These are phyloP conservation scores for Epichloe sibirici DNA, from an alignment of 2,329 filamentous ascomycete species.

Conservation along the genomic window DNA sequence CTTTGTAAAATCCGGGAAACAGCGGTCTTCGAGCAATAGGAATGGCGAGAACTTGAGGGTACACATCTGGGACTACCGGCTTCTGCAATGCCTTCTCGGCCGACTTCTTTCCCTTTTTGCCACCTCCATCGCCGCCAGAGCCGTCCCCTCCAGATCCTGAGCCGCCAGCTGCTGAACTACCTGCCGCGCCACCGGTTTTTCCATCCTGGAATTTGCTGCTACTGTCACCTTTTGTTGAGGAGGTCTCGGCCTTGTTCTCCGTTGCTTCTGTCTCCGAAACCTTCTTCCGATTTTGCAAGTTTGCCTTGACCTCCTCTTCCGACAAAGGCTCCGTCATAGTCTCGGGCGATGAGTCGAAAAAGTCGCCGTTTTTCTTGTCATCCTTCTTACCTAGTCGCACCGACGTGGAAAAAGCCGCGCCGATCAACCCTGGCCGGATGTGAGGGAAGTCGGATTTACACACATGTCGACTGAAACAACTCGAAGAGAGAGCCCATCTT, in stretches of 20 bases:
- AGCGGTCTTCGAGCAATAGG: constrained; percentile 87
- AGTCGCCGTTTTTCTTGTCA: constrained; percentile 30
- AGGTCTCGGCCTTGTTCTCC: constrained; percentile 30
- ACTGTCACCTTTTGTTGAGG: constrained; percentile 34
- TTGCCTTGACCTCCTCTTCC: constrained; percentile 41
- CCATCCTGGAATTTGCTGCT: constrained; percentile 33
- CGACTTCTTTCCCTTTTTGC: constrained; percentile 58
- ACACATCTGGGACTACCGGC: constrained; percentile 82
- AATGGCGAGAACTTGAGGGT: constrained; percentile 94
- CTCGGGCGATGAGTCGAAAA: constrained; percentile 36
- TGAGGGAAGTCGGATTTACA: constrained; percentile 20
- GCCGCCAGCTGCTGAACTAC: constrained; percentile 43
- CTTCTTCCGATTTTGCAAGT: constrained; percentile 33
- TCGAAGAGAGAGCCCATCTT: constrained; percentile 17
- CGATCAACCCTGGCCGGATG: constrained; percentile 15
- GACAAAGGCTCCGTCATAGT: constrained; percentile 32
- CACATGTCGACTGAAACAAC: constrained; percentile 17
- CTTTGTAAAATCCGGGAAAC: constrained; percentile 98
- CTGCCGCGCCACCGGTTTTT: constrained; percentile 28
- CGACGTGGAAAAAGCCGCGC: constrained; percentile 26
- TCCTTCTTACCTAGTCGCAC: constrained; percentile 23
- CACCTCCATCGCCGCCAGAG: constrained; percentile 44
- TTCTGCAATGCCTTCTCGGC: constrained; percentile 72
- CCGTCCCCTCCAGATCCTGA: constrained; percentile 40
- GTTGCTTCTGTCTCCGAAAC: constrained; percentile 33